Evolutionary conservation across 768 basidiomycete genomes (phyloP), one percentile per base, ranked within the genome.

Genomic region (Leccinum subtestaceum): DNA sequence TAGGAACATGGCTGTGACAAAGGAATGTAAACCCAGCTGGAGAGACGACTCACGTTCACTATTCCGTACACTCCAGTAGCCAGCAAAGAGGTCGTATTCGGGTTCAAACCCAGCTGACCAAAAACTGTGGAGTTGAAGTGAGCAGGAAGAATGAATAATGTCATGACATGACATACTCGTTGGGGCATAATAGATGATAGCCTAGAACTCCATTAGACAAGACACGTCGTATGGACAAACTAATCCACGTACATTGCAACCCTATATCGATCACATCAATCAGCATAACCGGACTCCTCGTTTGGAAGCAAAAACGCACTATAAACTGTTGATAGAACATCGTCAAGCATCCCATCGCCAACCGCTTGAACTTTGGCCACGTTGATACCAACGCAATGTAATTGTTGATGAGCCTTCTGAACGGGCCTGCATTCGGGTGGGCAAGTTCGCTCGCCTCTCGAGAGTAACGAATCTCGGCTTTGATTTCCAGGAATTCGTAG

Each of bases 51-150:
- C 49, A 66, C 67, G 13, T 71, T 75, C 15, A 73, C 70, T 60
- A 77, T 65, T 7, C 77, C 78, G 19, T 71, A 76, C 21, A 77
- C 74, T 12, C 77, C 77, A 1, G 76, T 75, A n/a, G 78, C 77
- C 10, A 78, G 62, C 6, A 78, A 59, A 8, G 77, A 78, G 1
- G 77, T 75, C 1, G 77, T 78, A 38, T 71, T 75, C 0, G 72
- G 73, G 21, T 75, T 68, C 34, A 78, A 62, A n/a, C 76, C 76
- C n/a, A 79, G 58, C 55, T 76, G 74, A 53, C 72, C 67, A 56
- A 78, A 78, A 38, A 79, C 77, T 67, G 58, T n/a, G n/a, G 62
- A 36, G 9, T 57, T 65, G 6, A 64, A 63, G 53, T 71, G 64
- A 62, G 63, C 63, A 27, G 60, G 3, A 51, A 19, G 34, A 10